Evolutionary conservation across 2,329 filamentous ascomycete genomes (phyloP).

Genomic region (Trichocomaceae sp.): DNA sequence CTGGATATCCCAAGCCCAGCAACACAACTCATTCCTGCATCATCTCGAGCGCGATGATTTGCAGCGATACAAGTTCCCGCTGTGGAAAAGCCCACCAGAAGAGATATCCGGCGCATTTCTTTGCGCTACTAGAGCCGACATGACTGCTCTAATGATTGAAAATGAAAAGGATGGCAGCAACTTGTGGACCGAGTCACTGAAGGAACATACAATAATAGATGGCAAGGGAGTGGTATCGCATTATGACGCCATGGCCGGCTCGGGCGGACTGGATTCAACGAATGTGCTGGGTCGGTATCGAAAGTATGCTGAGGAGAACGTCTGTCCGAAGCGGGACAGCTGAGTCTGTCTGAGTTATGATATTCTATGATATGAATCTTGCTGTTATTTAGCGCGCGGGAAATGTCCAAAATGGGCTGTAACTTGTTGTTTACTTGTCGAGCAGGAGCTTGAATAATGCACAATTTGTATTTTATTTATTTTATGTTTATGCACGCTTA

Average conservation of each 20-base stretch:
- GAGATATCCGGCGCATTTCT: constrained; percentile 51
- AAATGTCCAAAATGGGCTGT: background rate
- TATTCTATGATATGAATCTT: background rate
- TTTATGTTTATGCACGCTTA: background rate
- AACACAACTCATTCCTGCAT: constrained; percentile 42
- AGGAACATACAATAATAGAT: constrained; percentile 42
- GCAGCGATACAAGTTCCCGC: constrained; percentile 43
- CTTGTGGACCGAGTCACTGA: constrained; percentile 6
- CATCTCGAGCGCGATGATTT: constrained; percentile 46
- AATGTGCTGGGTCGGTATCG: constrained; percentile 51
- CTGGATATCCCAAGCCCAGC: constrained; percentile 46
- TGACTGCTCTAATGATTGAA: background rate
- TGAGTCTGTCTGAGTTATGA: background rate
- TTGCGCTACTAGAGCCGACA: constrained; percentile 49
- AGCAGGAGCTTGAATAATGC: background rate
- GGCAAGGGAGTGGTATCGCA: constrained; percentile 50
- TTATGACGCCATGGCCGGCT: constrained; percentile 43
- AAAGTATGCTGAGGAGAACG: constrained; percentile 47
- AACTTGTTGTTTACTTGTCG: background rate
- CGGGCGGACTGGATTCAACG: constrained; percentile 43
- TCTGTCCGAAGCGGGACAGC: constrained; percentile 32
- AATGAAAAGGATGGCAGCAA: background rate
- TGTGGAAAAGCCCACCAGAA: constrained; percentile 43
- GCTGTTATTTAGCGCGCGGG: background rate
- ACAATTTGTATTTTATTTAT: background rate